Percentiles rank a stretch among this genome's conserved stretches.
phyloP scores from a whole-genome alignment of 768 basidiomycete species.

The Kwoniella dejecticola region DNA sequence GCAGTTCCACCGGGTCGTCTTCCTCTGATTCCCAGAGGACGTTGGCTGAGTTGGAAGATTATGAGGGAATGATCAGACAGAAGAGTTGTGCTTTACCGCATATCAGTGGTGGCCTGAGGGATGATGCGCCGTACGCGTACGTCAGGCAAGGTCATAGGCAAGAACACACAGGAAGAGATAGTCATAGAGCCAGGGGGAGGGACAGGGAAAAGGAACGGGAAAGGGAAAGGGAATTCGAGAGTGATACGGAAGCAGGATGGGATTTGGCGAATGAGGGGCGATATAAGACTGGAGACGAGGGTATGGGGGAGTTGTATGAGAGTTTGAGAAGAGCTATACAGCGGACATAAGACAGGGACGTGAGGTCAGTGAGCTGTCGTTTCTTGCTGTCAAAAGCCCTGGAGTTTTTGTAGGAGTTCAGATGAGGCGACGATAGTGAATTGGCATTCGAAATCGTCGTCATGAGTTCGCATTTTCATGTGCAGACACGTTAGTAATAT shows the following conservation, averaged over 20 bases:
- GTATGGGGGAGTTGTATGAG: slow-evolving; percentile 29
- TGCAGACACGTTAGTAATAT: no score
- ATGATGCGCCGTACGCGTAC: not conserved
- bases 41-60: not conserved
- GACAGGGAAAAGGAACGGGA: no score
- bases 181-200: no score
- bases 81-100: slow-evolving; percentile 10
- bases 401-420: no score
- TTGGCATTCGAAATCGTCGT: not conserved
- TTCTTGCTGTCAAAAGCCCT: no score
- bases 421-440: not conserved
- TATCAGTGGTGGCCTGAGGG: slow-evolving; percentile 11
- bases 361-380: no score
- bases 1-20: slow-evolving; percentile 4
- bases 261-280: slow-evolving; percentile 16
- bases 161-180: not conserved
- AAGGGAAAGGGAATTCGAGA: slow-evolving; percentile 9
- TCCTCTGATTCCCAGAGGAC: no score
- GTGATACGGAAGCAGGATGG: slow-evolving; percentile 12
- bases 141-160: not conserved
- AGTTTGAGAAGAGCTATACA: slow-evolving; percentile 29
- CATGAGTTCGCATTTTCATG: no score
- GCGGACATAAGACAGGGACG: no score
- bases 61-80: not conserved
- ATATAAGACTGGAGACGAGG: slow-evolving; percentile 21